Percentiles rank a stretch among this genome's conserved stretches.
Conservation (phyloP, 441 rosid genomes). For the Rhodomyrtus psidioides region DNA sequence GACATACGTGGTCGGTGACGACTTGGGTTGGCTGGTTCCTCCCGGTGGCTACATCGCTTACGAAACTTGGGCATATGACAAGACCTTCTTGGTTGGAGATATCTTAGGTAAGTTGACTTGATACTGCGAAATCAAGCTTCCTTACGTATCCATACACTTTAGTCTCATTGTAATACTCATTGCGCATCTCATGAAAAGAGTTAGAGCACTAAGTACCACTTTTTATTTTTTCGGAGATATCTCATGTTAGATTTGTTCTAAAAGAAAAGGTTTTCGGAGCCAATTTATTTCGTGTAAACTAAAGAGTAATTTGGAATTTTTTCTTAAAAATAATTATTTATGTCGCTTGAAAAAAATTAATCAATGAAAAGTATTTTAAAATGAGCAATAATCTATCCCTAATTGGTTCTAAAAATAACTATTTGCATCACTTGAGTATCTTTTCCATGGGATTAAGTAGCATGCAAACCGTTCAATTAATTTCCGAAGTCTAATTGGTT, state of each 20-base stretch:
- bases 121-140: neutral
- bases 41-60: conserved; percentile 1
- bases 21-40: conserved; percentile 8
- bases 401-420: neutral
- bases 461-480: neutral
- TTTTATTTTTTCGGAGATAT: neutral
- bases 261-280: neutral
- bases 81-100: conserved; percentile 11
- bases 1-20: conserved; percentile 2
- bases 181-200: neutral
- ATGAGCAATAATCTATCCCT: neutral
- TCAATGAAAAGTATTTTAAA: neutral
- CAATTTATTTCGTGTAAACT: rapidly evolving
- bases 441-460: neutral
- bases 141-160: neutral
- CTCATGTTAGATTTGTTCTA: neutral
- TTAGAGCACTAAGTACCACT: neutral
- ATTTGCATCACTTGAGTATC: neutral
- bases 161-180: neutral
- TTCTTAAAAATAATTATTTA: no score
- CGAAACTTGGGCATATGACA: neutral
- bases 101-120: neutral
- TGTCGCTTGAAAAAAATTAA: neutral
- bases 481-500: neutral
- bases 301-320: neutral